Percentiles rank a stretch among this genome's conserved stretches.
These are phyloP conservation scores for Pulicaria dysenterica DNA, from an alignment of 129 eudicot species.

Conservation along the genomic window DNA sequence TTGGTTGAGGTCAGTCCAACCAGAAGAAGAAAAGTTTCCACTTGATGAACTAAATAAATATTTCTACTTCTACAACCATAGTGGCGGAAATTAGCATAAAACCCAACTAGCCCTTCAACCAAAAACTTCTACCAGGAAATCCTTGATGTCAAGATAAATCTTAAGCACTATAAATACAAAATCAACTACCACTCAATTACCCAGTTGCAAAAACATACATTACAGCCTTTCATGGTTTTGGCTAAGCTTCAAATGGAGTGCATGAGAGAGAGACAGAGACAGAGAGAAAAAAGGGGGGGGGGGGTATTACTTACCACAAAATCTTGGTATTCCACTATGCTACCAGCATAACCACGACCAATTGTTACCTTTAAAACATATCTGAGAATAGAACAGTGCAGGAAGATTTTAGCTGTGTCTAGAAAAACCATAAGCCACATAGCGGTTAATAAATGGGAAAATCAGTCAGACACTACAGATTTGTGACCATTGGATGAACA, in stretches of 20 bases:
- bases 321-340: conserved; percentile 85
- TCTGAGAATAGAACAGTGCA: conserved; percentile 44
- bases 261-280: background rate
- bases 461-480: too few relatives aligned
- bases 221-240: background rate
- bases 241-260: background rate
- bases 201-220: background rate
- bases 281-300: background rate
- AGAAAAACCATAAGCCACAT: background rate
- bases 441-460: background rate
- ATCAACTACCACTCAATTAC: background rate
- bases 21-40: background rate
- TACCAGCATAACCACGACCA: conserved; percentile 87
- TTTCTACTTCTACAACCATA: background rate
- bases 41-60: background rate
- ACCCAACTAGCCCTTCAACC: too few relatives aligned
- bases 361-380: conserved; percentile 85
- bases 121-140: too few relatives aligned
- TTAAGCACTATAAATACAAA: background rate
- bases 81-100: too few relatives aligned
- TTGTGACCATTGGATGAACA: background rate
- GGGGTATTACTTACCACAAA: conserved; percentile 66
- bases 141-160: background rate
- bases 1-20: background rate
- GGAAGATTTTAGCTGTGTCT: background rate